Percentiles rank a stretch among this genome's conserved stretches.
Conservation (phyloP, 2,329 filamentous ascomycete genomes). For the Colletotrichum lindemuthianum region DNA sequence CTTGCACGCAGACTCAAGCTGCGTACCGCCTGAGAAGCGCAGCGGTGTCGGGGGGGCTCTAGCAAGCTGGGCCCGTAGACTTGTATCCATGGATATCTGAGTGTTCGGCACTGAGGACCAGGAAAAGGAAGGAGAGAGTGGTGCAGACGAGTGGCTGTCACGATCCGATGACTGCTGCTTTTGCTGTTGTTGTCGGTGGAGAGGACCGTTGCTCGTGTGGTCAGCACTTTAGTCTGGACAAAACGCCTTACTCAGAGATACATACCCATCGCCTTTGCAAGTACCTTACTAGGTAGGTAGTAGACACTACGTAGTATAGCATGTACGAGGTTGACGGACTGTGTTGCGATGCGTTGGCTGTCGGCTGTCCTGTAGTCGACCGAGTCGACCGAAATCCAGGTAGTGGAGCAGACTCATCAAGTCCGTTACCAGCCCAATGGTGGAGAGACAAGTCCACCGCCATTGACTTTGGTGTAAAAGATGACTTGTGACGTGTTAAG, state of each 20-base stretch:
- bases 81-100: slow-evolving; percentile 14
- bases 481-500: slow-evolving; percentile 29
- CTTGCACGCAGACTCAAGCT: not conserved
- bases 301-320: too few species aligned
- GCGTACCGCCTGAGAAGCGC: not conserved
- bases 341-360: too few species aligned
- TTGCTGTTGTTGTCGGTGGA: slow-evolving; percentile 16
- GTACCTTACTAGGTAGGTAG: too few species aligned
- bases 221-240: too few species aligned
- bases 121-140: slow-evolving; percentile 6
- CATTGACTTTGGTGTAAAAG: not conserved
- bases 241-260: too few species aligned
- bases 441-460: slow-evolving; percentile 19
- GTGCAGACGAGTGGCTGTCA: slow-evolving; percentile 17
- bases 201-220: slow-evolving; percentile 19
- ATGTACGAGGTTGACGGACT: not conserved
- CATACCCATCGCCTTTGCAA: too few species aligned
- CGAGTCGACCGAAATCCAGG: too few species aligned
- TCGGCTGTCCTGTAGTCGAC: too few species aligned
- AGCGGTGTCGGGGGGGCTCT: slow-evolving; percentile 23
- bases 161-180: slow-evolving; percentile 17
- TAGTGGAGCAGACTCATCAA: too few species aligned
- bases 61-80: slow-evolving; percentile 4
- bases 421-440: slow-evolving; percentile 10
- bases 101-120: slow-evolving; percentile 24